Evolutionary conservation across 441 rosid species (phyloP), one percentile per base, ranked within the genome.

Genomic region (Euphorbia celastroides): DNA sequence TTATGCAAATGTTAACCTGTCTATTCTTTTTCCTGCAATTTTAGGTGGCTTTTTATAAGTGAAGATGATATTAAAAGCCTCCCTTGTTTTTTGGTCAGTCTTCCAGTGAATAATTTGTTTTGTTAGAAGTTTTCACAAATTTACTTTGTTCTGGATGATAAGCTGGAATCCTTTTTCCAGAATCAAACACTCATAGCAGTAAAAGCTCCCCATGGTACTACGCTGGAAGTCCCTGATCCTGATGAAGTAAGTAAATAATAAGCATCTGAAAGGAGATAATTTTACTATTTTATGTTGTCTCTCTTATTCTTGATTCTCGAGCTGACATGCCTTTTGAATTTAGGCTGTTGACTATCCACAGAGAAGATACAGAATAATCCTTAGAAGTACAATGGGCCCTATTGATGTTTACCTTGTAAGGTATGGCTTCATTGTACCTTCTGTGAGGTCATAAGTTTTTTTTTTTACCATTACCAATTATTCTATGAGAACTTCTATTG

Each of bases 211-310:
- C 97, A 93, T 74, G 98, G 98, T 69, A 93, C 98, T 55, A 91
- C 98, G n/a, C 72, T 93, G 72, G 98, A 93, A 84, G 97, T 93
- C 62, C 98, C 96, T 50, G 97, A 93, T 83, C 98, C 98, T 32
- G 91, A 86, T 75, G 97, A 91, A 73, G 98, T 93, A 79, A 82
- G 90, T 73, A 30, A 38, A 72, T 17, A 46, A 63, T 19, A 50
- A 68, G 32, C 55, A 31, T 32, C 31, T 50, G 2, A 36, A 54
- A 66, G 57, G 59, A 26, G 54, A 51, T 41, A 62, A 44, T 48
- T 32, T 60, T 26, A 38, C 25, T 46, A 51, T 10, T 38, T 74
- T 36, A 68, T 55, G 52, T 12, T 54, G 25, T 26, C 12, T 44
- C 36, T 73, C 57, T 27, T 70, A 55, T 42, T 67, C 70, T 68